phyloP scores from a whole-genome alignment of 257 asterid genomes.

The Rhazya stricta region DNA sequence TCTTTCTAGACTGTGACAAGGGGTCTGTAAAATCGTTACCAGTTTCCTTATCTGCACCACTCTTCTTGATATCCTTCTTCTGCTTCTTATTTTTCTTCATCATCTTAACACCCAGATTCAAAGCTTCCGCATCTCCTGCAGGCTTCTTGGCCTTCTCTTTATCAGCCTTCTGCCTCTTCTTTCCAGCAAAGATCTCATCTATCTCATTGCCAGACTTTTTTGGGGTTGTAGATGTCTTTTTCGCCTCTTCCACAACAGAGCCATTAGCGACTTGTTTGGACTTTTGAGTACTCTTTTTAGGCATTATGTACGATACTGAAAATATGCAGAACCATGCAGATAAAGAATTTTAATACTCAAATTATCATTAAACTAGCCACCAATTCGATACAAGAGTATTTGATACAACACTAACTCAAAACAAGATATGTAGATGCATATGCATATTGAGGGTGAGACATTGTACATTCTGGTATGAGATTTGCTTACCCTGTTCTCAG shows the following conservation, averaged over 20 bases:
- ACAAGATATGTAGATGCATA: no score
- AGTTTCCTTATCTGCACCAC: conserved; percentile 11
- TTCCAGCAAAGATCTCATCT: conserved; percentile 64
- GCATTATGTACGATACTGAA: conserved; percentile 14
- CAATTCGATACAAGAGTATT: neutral
- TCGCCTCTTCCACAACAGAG: conserved; percentile 12
- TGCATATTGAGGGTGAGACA: neutral
- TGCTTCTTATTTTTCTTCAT: conserved; percentile 22
- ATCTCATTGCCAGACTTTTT: conserved; percentile 50
- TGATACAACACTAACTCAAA: no score
- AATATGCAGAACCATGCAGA: neutral
- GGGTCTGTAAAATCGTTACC: conserved; percentile 5
- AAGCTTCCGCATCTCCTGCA: conserved; percentile 12
- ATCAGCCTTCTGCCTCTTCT: conserved; percentile 43
- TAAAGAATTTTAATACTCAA: neutral
- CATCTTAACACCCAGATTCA: conserved; percentile 1
- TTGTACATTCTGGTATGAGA: neutral
- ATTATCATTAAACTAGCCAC: neutral
- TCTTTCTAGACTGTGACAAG: conserved; percentile 33
- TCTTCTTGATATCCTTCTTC: conserved; percentile 24
- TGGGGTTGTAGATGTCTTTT: conserved; percentile 21
- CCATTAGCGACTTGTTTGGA: neutral
- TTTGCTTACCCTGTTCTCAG: neutral
- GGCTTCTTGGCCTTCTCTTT: conserved; percentile 16
- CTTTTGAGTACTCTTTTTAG: conserved; percentile 21